Percentiles rank a stretch among this genome's conserved stretches.
These are phyloP conservation scores for Letharia columbiana DNA, from an alignment of 495 filamentous ascomycete species.

Conservation along the genomic window DNA sequence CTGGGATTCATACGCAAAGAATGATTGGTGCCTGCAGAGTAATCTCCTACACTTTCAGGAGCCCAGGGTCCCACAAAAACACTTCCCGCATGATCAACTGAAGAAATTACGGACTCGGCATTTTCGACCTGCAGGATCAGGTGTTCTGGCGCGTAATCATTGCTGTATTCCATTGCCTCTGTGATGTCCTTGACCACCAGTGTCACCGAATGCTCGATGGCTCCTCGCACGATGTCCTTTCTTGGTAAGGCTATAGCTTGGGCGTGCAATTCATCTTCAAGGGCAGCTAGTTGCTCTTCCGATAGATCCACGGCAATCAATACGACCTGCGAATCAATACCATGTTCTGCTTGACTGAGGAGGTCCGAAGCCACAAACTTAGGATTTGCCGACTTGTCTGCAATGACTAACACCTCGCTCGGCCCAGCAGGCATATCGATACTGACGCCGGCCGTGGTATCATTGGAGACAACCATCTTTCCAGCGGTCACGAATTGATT, in stretches of 20 bases:
- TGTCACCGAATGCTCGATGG: conserved; percentile 84
- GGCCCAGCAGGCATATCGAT: conserved; percentile 99
- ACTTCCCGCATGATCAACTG: conserved; percentile 89
- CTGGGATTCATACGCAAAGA: conserved; percentile 59
- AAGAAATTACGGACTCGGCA: conserved; percentile 58
- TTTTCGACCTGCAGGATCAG: conserved; percentile 81
- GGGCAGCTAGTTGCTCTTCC: conserved; percentile 61
- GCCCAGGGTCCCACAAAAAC: conserved; percentile 96
- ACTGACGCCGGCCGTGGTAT: conserved; percentile 85
- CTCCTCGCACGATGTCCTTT: conserved; percentile 86
- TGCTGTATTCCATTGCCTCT: conserved; percentile 81
- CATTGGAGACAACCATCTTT: conserved; percentile 96
- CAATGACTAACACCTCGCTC: conserved; percentile 91
- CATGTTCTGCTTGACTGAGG: conserved; percentile 92
- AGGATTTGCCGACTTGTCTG: conserved; percentile 83
- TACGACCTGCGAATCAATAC: conserved; percentile 89
- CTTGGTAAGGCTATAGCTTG: conserved; percentile 85
- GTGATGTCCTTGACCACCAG: conserved; percentile 69
- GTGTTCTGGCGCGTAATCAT: conserved; percentile 95
- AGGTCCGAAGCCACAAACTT: conserved; percentile 94
- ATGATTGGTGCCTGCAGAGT: conserved; percentile 96
- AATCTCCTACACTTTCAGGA: conserved; percentile 93
- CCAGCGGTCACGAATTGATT: conserved; percentile 98
- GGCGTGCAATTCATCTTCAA: conserved; percentile 81
- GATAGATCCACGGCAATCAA: conserved; percentile 76